These are phyloP conservation scores for Trametes hirsuta DNA, from an alignment of 1,284 basidiomycete species.

Conservation along the genomic window DNA sequence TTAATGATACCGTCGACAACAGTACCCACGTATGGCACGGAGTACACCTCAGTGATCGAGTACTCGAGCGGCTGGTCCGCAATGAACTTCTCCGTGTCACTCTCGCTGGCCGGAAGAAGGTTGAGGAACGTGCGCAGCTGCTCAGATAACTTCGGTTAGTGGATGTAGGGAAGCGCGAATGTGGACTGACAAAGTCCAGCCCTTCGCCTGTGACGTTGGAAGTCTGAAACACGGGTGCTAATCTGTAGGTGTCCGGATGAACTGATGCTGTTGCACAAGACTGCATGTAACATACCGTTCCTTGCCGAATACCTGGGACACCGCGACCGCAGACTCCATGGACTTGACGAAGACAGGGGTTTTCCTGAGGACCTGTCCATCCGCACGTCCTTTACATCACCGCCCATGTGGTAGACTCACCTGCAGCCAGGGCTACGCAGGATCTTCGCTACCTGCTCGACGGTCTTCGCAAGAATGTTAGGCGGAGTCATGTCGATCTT, in stretches of 20 bases:
- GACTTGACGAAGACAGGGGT: slow-evolving; percentile 79
- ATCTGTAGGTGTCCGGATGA: slow-evolving; percentile 41
- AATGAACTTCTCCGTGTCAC: slow-evolving; percentile 78
- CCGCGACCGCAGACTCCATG: slow-evolving; percentile 76
- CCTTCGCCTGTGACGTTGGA: slow-evolving; percentile 96
- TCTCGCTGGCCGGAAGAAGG: slow-evolving; percentile 83
- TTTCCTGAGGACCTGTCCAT: slow-evolving; percentile 50
- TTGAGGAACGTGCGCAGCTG: slow-evolving; percentile 86
- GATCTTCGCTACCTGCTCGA: slow-evolving; percentile 93
- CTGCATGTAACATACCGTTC: slow-evolving; percentile 51
- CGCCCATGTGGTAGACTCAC: slow-evolving; percentile 39
- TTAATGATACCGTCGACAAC: slow-evolving; percentile 94
- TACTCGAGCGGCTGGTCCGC: slow-evolving; percentile 91
- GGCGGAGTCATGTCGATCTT: slow-evolving; percentile 99
- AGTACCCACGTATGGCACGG: slow-evolving; percentile 93
- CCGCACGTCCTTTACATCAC: slow-evolving; percentile 1
- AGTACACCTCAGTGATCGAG: slow-evolving; percentile 79
- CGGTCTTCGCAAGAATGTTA: slow-evolving; percentile 87
- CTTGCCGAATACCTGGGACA: slow-evolving; percentile 73
- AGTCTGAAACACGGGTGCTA: slow-evolving; percentile 93
- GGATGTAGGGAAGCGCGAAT: not conserved
- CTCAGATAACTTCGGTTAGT: slow-evolving; percentile 2
- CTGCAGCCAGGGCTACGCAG: slow-evolving; percentile 92
- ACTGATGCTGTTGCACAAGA: not conserved
- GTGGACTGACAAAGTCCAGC: slow-evolving; percentile 65